Evolutionary conservation across 2,329 filamentous ascomycete genomes (phyloP).

Genomic region (Xylariomycetidae sp.): DNA sequence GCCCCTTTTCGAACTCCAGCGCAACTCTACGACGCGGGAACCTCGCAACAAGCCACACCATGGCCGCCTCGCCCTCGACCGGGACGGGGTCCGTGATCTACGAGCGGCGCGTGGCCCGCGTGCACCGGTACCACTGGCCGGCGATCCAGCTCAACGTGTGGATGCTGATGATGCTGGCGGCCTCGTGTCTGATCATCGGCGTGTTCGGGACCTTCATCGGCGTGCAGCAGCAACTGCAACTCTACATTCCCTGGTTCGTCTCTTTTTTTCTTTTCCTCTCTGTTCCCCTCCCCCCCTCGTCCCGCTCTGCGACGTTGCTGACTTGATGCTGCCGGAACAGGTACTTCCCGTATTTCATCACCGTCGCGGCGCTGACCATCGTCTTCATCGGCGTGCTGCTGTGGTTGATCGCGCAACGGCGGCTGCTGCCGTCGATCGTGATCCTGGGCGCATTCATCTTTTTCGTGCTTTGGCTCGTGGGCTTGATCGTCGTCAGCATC

Average conservation of each 20-base stretch:
- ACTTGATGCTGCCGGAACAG: conserved; percentile 30
- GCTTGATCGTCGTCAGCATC: conserved; percentile 54
- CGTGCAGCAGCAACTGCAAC: conserved; percentile 48
- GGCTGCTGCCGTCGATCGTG: conserved; percentile 55
- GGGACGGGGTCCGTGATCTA: conserved; percentile 36
- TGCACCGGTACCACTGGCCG: conserved; percentile 63
- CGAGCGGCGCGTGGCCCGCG: conserved; percentile 36
- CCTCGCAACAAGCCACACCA: conserved; percentile 12
- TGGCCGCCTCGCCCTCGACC: conserved; percentile 31
- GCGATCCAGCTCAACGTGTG: conserved; percentile 61
- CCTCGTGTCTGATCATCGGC: conserved; percentile 53
- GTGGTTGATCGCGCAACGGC: conserved; percentile 54
- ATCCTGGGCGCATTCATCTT: conserved; percentile 60
- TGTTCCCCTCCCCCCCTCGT: background rate
- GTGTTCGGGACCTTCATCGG: conserved; percentile 55
- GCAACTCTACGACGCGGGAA: background rate
- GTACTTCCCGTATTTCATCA: conserved; percentile 64
- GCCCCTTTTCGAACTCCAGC: background rate
- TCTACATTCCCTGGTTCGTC: conserved; percentile 55
- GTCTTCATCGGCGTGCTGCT: conserved; percentile 61
- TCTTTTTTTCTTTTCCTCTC: background rate
- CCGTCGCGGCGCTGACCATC: conserved; percentile 52
- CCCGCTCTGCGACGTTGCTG: background rate
- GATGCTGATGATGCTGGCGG: conserved; percentile 60
- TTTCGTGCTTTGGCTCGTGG: conserved; percentile 63